These are phyloP conservation scores for Salicornia ramosissima DNA, from an alignment of 148 eudicot genomes.

Conservation along the genomic window DNA sequence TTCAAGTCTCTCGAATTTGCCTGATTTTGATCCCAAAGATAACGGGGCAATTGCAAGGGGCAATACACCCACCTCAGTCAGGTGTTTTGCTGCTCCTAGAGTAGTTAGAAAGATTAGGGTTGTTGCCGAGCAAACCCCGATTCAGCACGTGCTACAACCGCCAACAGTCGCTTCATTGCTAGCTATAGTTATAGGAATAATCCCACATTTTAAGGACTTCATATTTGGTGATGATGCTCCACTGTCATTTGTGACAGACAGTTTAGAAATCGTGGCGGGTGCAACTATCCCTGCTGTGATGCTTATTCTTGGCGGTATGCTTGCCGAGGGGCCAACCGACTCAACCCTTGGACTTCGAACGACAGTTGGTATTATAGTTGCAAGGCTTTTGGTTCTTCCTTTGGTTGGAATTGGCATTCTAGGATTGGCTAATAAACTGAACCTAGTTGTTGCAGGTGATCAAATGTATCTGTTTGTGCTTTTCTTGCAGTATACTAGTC, in stretches of 20 bases:
- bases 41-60: conserved; percentile 16
- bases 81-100: conserved; percentile 51
- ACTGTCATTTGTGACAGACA: conserved; percentile 48
- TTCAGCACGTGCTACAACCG: conserved; percentile 62
- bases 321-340: conserved; percentile 58
- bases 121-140: conserved; percentile 63
- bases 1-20: conserved; percentile 34
- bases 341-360: conserved; percentile 53
- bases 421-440: conserved; percentile 42
- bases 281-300: conserved; percentile 71
- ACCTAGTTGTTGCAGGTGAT: conserved; percentile 44
- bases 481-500: conserved; percentile 57
- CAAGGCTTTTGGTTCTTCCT: conserved; percentile 57
- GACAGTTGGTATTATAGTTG: conserved; percentile 47
- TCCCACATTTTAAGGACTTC: conserved; percentile 45
- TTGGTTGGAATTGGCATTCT: conserved; percentile 50
- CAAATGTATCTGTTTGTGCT: conserved; percentile 56
- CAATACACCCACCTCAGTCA: conserved; percentile 33
- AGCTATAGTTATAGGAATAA: conserved; percentile 49
- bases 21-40: conserved; percentile 26
- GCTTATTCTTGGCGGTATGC: conserved; percentile 72
- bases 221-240: conserved; percentile 55
- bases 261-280: conserved; percentile 55
- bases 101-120: conserved; percentile 44
- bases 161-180: conserved; percentile 59